Conservation (phyloP, 768 basidiomycete species). For the Dioszegia aurantiaca region DNA sequence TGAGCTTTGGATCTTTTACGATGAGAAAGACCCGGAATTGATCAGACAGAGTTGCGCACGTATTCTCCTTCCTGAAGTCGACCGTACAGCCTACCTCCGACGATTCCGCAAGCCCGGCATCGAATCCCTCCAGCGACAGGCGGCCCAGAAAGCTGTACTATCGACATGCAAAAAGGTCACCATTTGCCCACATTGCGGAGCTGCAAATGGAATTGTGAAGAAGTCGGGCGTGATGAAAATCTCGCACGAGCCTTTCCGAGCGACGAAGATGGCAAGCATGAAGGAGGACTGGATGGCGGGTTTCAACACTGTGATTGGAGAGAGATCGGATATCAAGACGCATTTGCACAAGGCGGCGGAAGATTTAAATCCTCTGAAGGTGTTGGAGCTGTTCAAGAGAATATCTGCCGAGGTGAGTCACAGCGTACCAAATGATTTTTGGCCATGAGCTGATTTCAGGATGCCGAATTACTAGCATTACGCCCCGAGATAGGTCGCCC, state of each 20-base stretch:
- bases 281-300: conserved; percentile 81
- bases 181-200: conserved; percentile 87
- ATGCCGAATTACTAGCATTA: conserved; percentile 89
- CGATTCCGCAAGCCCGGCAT: conserved; percentile 86
- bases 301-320: conserved; percentile 75
- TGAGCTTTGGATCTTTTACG: conserved; percentile 50
- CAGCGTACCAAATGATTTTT: not conserved
- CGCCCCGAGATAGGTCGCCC: conserved; percentile 85
- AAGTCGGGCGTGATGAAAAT: conserved; percentile 88
- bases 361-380: conserved; percentile 90
- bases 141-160: conserved; percentile 79
- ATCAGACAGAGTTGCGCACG: conserved; percentile 70
- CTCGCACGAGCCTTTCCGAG: conserved; percentile 94
- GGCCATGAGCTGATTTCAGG: conserved; percentile 57
- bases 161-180: conserved; percentile 80
- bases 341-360: conserved; percentile 87
- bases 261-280: conserved; percentile 79
- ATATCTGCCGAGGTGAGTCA: conserved; percentile 79
- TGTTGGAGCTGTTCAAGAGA: conserved; percentile 82
- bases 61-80: conserved; percentile 80
- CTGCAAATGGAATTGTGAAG: conserved; percentile 92
- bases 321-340: conserved; percentile 78
- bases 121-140: conserved; percentile 85
- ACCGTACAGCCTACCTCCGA: conserved; percentile 76
- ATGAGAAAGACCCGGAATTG: not conserved